Evolutionary conservation across 169 alveolate genomes (phyloP).

Genomic region (Eimeria acervulina): DNA sequence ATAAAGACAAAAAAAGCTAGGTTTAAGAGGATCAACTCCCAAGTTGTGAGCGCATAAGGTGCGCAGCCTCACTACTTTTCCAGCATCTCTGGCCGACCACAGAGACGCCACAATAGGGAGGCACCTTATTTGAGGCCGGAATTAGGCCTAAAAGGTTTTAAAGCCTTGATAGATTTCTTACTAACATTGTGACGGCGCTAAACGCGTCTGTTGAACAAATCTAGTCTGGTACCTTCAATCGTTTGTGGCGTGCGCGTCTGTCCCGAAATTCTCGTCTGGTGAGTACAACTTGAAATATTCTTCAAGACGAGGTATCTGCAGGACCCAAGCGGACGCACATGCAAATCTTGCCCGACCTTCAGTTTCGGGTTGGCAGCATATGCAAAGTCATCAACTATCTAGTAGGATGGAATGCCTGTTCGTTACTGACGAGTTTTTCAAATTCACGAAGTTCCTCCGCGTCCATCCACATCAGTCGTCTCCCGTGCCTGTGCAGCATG

Average conservation of each 20-base stretch:
- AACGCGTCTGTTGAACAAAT: background rate
- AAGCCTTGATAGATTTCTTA: background rate
- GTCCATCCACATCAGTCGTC: constrained; percentile 82
- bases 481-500: constrained; percentile 70
- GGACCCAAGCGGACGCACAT: background rate
- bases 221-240: background rate
- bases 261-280: background rate
- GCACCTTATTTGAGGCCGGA: background rate
- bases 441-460: constrained; percentile 81
- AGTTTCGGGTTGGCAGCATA: background rate
- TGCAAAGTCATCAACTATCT: background rate
- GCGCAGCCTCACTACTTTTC: background rate
- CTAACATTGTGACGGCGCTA: background rate
- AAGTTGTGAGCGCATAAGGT: background rate
- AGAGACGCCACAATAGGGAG: too few relatives aligned
- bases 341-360: background rate
- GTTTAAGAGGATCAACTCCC: background rate
- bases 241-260: background rate
- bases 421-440: constrained; percentile 80
- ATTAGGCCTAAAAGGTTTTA: background rate
- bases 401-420: background rate
- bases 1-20: background rate
- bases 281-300: constrained; percentile 57
- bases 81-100: too few relatives aligned
- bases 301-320: constrained; percentile 75